Base-by-base conservation (phyloP, 441 rosid genomes). In the California macrophylla region DNA sequence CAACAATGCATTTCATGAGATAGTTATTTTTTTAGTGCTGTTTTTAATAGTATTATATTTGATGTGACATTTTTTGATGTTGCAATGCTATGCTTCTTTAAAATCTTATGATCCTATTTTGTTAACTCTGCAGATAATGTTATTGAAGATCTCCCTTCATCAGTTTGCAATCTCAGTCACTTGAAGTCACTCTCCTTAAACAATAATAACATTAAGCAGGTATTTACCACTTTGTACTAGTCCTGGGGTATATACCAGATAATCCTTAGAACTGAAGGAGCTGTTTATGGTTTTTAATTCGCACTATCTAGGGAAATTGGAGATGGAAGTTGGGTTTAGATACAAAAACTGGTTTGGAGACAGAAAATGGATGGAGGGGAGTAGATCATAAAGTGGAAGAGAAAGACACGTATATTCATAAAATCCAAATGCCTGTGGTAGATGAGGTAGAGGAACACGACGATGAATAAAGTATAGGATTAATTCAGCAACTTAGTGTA, bases 141-240 rank as follows among this genome's bases (percentile, higher is more conserved):
- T 50, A 76, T 93, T 23, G 88, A 91, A 74, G 93, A 82, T 69
- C 87, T 93, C 64, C 97, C 98, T 16, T 78, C 83, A 63, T 88
- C 98, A 40, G 77, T 91, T 66, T 85, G 96, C 81, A 89, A 82
- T 83, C 90, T 93, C 61, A 50, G 78, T 76, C 96, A 91, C 68
- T 75, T 93, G 74, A 93, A 91, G 81, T 91, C 89, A 2, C 87
- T 93, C 61, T 78, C 84, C 82, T 79, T 91, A 40, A 79, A 91
- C 84, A 83, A 87, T 75, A 93, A 93, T 72, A 81, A 80, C 61
- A 77, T 93, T 73, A 84, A 79, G 73, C 85, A 89, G 98, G 97
- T 91, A 84, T 5, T 64, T 21, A 6, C 24, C 1, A 3, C 25
- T 8, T 15, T 18, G 0, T 64, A 32, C 30, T 10, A 16, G 38